Evolutionary conservation across 108 stramenopile species (phyloP).

Genomic region (Nannochloropsis oceanica): DNA sequence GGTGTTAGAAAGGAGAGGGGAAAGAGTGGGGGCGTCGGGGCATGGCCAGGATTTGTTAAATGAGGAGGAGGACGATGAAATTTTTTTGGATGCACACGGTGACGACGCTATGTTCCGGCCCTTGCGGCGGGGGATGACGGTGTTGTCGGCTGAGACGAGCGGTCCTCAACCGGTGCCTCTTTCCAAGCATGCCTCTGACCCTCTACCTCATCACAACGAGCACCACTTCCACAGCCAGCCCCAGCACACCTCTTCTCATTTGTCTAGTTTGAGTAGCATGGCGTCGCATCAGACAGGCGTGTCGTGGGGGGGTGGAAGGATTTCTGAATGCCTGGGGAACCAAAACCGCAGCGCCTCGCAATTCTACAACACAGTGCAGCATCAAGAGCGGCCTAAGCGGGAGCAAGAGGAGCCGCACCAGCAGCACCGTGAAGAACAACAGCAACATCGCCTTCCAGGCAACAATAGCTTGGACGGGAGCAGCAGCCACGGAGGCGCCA

Average conservation of each 20-base stretch:
- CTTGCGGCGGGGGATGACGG: not conserved
- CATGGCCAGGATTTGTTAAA: too few relatives aligned
- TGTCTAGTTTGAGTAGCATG: not conserved
- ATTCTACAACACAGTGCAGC: not conserved
- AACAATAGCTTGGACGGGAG: not conserved
- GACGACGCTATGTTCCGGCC: not conserved
- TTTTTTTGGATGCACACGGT: not conserved
- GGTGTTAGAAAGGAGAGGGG: not conserved
- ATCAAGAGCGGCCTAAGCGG: not conserved
- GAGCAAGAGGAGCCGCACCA: not conserved
- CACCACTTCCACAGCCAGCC: not conserved
- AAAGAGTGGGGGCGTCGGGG: not conserved
- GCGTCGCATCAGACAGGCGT: not conserved
- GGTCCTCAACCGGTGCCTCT: not conserved
- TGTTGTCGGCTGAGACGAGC: not conserved
- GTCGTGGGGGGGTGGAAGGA: not conserved
- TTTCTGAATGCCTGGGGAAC: too few relatives aligned
- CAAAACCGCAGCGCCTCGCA: not conserved
- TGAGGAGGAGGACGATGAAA: not conserved
- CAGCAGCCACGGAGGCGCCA: not conserved
- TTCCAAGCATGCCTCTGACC: not conserved
- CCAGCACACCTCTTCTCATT: not conserved
- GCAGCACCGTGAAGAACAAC: too few relatives aligned
- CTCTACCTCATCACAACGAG: not conserved
- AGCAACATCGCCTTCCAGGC: too few relatives aligned